Percentiles rank a stretch among this genome's conserved stretches.
These are phyloP conservation scores for Plasmopara halstedii DNA, from an alignment of 352 stramenopile genomes.

Conservation along the genomic window DNA sequence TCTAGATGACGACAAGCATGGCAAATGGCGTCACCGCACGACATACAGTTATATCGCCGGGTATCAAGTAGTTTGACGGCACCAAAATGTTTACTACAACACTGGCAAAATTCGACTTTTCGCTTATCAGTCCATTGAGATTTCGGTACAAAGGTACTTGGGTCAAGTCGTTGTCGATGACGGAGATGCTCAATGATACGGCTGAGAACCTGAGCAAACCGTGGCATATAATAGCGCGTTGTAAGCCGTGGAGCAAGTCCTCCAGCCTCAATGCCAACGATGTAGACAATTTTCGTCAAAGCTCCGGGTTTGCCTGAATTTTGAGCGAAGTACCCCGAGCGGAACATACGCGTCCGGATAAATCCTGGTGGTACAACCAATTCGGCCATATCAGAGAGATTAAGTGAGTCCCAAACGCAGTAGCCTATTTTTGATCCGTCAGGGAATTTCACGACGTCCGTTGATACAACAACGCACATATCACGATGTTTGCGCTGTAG, in stretches of 20 bases:
- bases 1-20: constrained; percentile 28
- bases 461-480: constrained; percentile 38
- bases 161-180: constrained; percentile 18
- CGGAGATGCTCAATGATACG: constrained; percentile 29
- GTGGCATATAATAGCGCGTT: constrained; percentile 32
- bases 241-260: constrained; percentile 23
- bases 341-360: constrained; percentile 32
- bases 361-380: constrained; percentile 28
- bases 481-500: constrained; percentile 29
- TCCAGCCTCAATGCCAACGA: constrained; percentile 35
- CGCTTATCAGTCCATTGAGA: constrained; percentile 29
- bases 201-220: constrained; percentile 28
- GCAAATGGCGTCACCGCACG: constrained; percentile 47
- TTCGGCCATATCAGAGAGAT: constrained; percentile 23
- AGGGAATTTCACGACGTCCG: constrained; percentile 25
- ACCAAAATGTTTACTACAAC: constrained; percentile 35
- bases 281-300: constrained; percentile 29
- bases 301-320: constrained; percentile 21
- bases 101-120: constrained; percentile 25
- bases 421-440: constrained; percentile 39
- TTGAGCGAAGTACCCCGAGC: constrained; percentile 34
- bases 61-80: constrained; percentile 19
- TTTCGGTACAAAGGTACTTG: constrained; percentile 21
- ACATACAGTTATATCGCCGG: constrained; percentile 37
- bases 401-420: constrained; percentile 45